Evolutionary conservation across 495 filamentous ascomycete genomes (phyloP).

Genomic region (Bacidia gigantensis): DNA sequence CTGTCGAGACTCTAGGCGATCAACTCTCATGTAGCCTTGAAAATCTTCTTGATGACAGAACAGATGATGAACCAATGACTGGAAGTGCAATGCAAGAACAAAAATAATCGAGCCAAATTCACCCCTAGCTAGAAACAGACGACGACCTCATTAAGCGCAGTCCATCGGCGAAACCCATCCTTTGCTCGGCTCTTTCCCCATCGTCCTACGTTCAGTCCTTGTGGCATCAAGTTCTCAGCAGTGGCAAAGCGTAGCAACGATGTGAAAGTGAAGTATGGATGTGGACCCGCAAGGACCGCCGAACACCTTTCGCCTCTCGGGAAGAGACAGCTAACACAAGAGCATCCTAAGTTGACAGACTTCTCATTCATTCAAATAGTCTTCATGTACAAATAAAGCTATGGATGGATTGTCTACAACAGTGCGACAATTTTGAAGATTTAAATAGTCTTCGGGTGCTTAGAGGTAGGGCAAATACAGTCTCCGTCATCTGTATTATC

Average conservation of each 20-base stretch:
- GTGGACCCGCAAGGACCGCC: too few species aligned
- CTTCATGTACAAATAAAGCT: too few species aligned
- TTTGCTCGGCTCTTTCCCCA: background rate
- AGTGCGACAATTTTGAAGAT: too few species aligned
- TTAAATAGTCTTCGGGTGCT: too few species aligned
- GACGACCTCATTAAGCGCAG: slow-evolving; percentile 3
- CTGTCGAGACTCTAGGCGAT: background rate
- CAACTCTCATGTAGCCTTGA: background rate
- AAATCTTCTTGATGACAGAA: background rate
- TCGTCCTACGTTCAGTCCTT: background rate
- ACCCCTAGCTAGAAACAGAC: slow-evolving; percentile 4
- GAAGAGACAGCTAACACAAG: too few species aligned
- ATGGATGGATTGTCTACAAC: too few species aligned
- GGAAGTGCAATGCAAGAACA: background rate
- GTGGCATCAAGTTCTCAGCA: background rate
- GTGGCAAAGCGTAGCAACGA: background rate
- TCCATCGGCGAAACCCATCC: background rate
- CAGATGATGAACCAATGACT: background rate
- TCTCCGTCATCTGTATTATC: too few species aligned
- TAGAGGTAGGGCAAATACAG: too few species aligned
- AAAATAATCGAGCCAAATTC: background rate
- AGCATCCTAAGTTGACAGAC: too few species aligned
- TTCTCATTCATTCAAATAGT: too few species aligned
- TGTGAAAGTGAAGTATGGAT: background rate
- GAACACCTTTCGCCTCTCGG: too few species aligned